Percentiles rank a stretch among this genome's conserved stretches.
These are phyloP conservation scores for Rhizophagus sp. DNA, from an alignment of 192 early-diverging fungal species.

Conservation along the genomic window DNA sequence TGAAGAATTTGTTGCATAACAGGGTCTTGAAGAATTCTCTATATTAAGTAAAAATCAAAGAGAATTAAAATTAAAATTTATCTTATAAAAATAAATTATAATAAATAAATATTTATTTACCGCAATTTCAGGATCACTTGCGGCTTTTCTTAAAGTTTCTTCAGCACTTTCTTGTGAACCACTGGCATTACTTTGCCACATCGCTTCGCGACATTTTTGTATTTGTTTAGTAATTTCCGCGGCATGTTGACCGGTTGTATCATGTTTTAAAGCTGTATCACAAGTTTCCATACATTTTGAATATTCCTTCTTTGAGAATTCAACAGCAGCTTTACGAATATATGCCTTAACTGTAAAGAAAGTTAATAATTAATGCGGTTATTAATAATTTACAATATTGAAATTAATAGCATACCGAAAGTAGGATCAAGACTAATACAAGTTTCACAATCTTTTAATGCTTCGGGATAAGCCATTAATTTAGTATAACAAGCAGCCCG, in stretches of 20 bases:
- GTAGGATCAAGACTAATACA: constrained; percentile 82
- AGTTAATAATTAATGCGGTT: background rate
- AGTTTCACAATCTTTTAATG: constrained; percentile 92
- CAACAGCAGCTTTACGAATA: constrained; percentile 91
- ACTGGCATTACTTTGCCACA: constrained; percentile 59
- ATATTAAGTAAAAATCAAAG: constrained; percentile 2
- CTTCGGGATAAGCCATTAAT: constrained; percentile 91
- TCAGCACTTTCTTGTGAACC: constrained; percentile 67
- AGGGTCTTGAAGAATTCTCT: constrained; percentile 85
- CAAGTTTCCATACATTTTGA: constrained; percentile 80
- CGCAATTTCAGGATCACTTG: constrained; percentile 89
- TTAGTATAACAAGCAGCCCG: constrained; percentile 95
- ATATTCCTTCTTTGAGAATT: constrained; percentile 88
- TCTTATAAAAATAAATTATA: background rate
- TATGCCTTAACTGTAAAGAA: constrained; percentile 77
- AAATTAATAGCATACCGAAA: constrained; percentile 55
- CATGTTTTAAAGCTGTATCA: constrained; percentile 73
- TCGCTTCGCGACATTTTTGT: constrained; percentile 76
- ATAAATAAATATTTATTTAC: constrained; percentile 14
- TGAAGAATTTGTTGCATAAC: constrained; percentile 96
- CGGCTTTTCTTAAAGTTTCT: constrained; percentile 82
- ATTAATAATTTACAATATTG: background rate
- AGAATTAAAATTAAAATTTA: background rate
- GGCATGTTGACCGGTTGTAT: constrained; percentile 82
- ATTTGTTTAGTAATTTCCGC: constrained; percentile 83